phyloP scores from a whole-genome alignment of 345 rosid genomes.

The Populus alba region DNA sequence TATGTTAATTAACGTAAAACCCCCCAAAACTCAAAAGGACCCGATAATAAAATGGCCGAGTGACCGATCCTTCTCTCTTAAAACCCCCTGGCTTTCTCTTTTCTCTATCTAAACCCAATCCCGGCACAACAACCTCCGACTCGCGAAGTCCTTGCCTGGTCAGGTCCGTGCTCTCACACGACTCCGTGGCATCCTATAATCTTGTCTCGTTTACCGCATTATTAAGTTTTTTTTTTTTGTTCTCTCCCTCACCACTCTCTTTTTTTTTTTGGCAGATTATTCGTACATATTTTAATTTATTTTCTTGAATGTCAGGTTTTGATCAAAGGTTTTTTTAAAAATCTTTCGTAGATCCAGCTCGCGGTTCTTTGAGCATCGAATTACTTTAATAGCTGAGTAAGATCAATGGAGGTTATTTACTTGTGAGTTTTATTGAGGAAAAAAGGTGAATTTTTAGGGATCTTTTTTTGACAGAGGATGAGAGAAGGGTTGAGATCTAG shows the following conservation, averaged over 20 bases:
- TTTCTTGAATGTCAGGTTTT: slow-evolving; percentile 2
- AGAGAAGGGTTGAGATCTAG: slow-evolving; percentile 41
- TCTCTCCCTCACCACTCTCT: too few species aligned
- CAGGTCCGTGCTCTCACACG: background rate
- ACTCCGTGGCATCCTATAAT: slow-evolving; percentile 3
- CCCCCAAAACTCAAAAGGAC: slow-evolving; percentile 22
- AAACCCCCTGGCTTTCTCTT: background rate
- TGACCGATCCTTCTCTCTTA: background rate
- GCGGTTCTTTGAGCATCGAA: background rate
- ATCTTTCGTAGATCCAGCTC: slow-evolving; percentile 10
- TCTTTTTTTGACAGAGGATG: slow-evolving; percentile 27
- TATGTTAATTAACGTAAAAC: background rate
- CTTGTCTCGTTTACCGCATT: slow-evolving; percentile 11
- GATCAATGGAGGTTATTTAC: slow-evolving; percentile 12
- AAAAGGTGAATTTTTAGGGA: slow-evolving; percentile 7
- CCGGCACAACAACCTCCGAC: background rate
- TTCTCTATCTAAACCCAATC: background rate
- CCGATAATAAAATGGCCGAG: background rate
- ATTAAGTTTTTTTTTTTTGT: background rate
- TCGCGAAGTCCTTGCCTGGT: slow-evolving; percentile 8
- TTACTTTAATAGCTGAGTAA: slow-evolving; percentile 1
- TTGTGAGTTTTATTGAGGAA: slow-evolving; percentile 6
- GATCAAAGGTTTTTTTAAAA: background rate
- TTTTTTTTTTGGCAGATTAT: background rate
- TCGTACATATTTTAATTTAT: background rate